Conservation (phyloP, 108 stramenopile genomes). For the Skeletonema potamos region DNA sequence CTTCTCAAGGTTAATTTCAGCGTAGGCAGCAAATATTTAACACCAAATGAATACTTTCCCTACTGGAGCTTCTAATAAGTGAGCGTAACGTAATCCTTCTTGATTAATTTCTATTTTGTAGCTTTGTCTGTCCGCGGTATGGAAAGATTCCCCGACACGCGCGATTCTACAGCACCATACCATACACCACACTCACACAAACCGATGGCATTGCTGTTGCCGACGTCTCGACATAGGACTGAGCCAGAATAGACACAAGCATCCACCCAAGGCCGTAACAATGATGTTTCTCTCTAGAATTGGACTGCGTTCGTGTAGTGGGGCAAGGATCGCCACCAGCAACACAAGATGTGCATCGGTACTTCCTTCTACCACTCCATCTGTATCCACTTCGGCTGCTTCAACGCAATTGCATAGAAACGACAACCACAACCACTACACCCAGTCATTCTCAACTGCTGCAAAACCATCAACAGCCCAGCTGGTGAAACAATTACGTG, state of each 20-base stretch:
- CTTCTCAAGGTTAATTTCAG: neutral
- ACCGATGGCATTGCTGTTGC: neutral
- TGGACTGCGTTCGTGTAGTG: neutral
- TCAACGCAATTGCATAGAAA: neutral
- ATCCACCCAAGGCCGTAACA: neutral
- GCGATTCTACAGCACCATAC: no score
- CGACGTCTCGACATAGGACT: neutral
- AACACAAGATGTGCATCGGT: neutral
- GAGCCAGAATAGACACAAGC: neutral
- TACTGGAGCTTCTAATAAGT: no score
- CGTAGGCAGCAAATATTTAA: no score
- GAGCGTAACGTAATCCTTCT: no score
- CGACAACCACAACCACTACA: neutral
- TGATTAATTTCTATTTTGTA: no score
- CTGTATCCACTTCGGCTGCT: neutral
- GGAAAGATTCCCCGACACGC: no score
- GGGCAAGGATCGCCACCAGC: neutral
- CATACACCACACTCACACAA: neutral
- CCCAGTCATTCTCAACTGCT: neutral
- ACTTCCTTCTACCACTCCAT: neutral
- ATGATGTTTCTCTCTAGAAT: neutral
- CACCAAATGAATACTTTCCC: neutral
- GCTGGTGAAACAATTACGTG: slow-evolving; percentile 65
- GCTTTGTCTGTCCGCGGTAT: no score
- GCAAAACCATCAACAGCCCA: slow-evolving; percentile 2